Base-by-base conservation (phyloP, 495 filamentous ascomycete species). In the Staphylotrichum longicolle region DNA sequence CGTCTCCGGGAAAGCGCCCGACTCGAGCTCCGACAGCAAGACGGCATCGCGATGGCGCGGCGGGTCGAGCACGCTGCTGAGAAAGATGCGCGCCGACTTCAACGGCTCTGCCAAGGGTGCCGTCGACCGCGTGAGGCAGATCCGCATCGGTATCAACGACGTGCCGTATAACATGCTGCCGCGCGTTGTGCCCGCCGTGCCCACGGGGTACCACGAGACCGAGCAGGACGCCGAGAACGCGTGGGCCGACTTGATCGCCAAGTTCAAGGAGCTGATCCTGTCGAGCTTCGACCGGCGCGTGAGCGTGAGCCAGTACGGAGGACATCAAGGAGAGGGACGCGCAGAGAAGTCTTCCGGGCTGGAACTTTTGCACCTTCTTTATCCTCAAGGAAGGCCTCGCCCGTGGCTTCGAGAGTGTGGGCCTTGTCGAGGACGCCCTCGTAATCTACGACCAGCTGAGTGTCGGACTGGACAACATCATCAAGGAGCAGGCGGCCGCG, bases 291-390 rank as follows among this genome's bases (percentile, higher is more conserved):
- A 96, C 78, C 80, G 88, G 48, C 87, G 94, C 9, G 95, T 98
- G 5, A 84, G 94, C 9, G 95, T 98, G 5, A 84, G 82, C 45
- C 93, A 97, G 68, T 98, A 98, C 72, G 94, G 93, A 97, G 67
- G 95, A 98, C 72, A 95, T 98, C 67, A 87, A 87, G 66, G 95
- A 96, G 70, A 91, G 90, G 67, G 94, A 98, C 66, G 84, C 88
- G 4, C 93, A 97, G 76, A 85, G 93, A 46, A 84, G 80, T 46
- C 75, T 98, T 30, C 94, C 95, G 4, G 94, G 94, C 0, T 98
- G 95, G 94, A 98, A 98, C 69, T 98, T 98, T 70, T 97, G 93
- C 72, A 98, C 95, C 1, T 98, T 97, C 70, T 98, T 98, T 69
- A 90, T 98, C 27, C 79, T 98, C 14, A 98, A 98, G 67, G 94